Conservation (phyloP, 2,329 filamentous ascomycete genomes). For the Cadophora luteo-olivacea region DNA sequence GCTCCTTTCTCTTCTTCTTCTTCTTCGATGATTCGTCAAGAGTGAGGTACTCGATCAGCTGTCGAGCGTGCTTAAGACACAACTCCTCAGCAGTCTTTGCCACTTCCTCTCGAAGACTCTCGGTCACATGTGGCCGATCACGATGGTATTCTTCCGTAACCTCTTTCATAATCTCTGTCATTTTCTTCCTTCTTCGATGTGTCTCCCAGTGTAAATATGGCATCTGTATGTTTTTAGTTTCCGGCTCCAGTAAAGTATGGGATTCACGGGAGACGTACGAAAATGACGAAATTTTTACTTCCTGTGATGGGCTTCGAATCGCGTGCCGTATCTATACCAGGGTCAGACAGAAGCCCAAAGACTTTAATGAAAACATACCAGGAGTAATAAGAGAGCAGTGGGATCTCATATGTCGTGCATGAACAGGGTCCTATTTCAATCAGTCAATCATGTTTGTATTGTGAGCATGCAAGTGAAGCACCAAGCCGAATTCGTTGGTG, state of each 20-base stretch:
- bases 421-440: slow-evolving; percentile 25
- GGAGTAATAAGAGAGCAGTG: slow-evolving; percentile 31
- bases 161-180: slow-evolving; percentile 26
- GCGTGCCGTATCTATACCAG: background rate
- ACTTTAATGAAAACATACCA: slow-evolving; percentile 18
- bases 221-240: slow-evolving; percentile 31
- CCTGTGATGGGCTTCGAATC: slow-evolving; percentile 14
- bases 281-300: slow-evolving; percentile 31
- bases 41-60: background rate
- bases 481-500: no score
- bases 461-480: no score
- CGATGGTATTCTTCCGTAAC: slow-evolving; percentile 17
- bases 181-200: slow-evolving; percentile 30
- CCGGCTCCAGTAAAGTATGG: background rate
- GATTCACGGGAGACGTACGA: slow-evolving; percentile 23
- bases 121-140: slow-evolving; percentile 19
- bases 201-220: slow-evolving; percentile 44
- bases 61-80: slow-evolving; percentile 8
- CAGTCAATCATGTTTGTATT: background rate
- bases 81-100: slow-evolving; percentile 15
- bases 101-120: slow-evolving; percentile 19
- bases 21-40: background rate
- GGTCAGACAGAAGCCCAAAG: slow-evolving; percentile 10
- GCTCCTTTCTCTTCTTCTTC: background rate
- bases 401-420: slow-evolving; percentile 35